Evolutionary conservation across 257 asterid species (phyloP).

Genomic region (Scutellaria galericulata): DNA sequence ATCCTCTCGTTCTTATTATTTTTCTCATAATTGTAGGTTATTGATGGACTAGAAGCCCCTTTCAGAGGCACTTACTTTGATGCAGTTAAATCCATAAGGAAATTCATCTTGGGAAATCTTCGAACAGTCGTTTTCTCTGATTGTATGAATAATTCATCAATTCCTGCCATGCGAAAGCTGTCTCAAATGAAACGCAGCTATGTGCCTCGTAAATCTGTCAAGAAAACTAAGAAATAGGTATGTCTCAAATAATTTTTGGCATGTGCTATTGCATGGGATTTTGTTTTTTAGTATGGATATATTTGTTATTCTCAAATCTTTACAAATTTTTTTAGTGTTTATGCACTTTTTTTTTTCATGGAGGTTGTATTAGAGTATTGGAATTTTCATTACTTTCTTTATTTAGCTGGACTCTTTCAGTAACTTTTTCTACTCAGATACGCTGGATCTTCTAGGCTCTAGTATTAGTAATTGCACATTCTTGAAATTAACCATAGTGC

Average conservation of each 20-base stretch:
- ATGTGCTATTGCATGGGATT: slow-evolving; percentile 5
- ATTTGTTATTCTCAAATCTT: background rate
- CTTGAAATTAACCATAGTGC: background rate
- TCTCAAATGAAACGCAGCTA: slow-evolving; percentile 40
- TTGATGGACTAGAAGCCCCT: slow-evolving; percentile 64
- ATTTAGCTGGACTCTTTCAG: background rate
- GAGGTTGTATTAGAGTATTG: too few species aligned
- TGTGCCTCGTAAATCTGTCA: slow-evolving; percentile 22
- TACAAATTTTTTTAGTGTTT: background rate
- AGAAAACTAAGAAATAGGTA: slow-evolving; percentile 37
- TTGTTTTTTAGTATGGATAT: slow-evolving; percentile 1
- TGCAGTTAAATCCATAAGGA: slow-evolving; percentile 56
- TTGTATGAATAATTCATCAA: slow-evolving; percentile 43
- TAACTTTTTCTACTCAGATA: background rate
- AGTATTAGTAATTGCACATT: background rate
- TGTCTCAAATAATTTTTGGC: background rate
- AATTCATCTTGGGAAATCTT: slow-evolving; percentile 57
- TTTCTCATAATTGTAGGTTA: slow-evolving; percentile 51
- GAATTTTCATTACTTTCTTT: too few species aligned
- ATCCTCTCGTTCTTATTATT: slow-evolving; percentile 25
- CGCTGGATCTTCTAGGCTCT: background rate
- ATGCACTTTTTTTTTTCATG: background rate
- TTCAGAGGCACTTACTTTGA: slow-evolving; percentile 47
- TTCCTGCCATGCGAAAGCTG: slow-evolving; percentile 45
- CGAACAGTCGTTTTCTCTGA: slow-evolving; percentile 68